Base-by-base conservation (phyloP, 345 rosid genomes). In the Lumnitzera racemosa region DNA sequence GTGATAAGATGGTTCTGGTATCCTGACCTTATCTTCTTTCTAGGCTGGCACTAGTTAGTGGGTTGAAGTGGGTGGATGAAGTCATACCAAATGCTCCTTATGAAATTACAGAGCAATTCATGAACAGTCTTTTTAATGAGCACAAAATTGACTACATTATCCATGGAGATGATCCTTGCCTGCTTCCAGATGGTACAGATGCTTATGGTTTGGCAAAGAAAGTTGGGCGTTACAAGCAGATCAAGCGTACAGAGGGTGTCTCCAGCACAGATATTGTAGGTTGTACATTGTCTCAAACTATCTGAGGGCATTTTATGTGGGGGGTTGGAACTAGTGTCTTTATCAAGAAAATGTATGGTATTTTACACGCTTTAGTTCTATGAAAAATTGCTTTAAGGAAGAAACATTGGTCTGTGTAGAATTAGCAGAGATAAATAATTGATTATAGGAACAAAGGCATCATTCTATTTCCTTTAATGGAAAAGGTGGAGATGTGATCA, bases 201-300 rank as follows among this genome's bases (percentile, higher is more conserved):
- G 98, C 98, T 70, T 91, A 91, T 74, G 94, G 87, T 50, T 69
- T 70, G 59, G 98, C 98, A 56, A 91, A 89, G 83, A 82, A 78
- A 59, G 98, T 81, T 51, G 90, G 96, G 43, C 89, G 90, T 24
- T 91, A 89, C 89, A 89, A 89, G 87, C 98, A 91, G 79, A 91
- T 91, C 58, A 91, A 91, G 73, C 95, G 98, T 41, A 91, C 98
- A 0, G 98, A 91, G 83, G 98, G 98, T 6, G 98, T 91, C 65
- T 91, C 98, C 58, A 91, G 98, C 83, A 91, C 98, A 16, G 98
- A 91, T 80, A 91, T 91, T 83, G 89, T 91, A 78, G 98, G 98
- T 91, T 84, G 72, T 72, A 53, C 51, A 61, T 49, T 51, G 16
- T 41, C 49, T 25, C 13, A 36, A 36, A 36, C 43, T 36, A 36